Percentiles rank a stretch among this genome's conserved stretches.
phyloP scores from a whole-genome alignment of 768 basidiomycete genomes.

The Boletus sensibilis region DNA sequence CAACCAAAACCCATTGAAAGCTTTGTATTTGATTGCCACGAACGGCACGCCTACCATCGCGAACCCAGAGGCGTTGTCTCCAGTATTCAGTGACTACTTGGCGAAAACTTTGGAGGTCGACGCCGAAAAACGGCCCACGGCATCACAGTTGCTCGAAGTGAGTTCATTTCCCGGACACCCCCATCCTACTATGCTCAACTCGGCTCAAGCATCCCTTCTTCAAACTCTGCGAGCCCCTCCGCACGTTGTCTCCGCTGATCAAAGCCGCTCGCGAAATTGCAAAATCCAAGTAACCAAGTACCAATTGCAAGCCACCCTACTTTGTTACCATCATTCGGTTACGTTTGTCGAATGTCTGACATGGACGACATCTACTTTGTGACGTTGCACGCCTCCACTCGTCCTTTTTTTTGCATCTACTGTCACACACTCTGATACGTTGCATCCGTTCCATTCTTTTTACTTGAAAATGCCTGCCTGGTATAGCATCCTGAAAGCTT shows the following conservation, averaged over 20 bases:
- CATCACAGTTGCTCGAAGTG: constrained; percentile 77
- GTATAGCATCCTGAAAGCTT: constrained; percentile 9
- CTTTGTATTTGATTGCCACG: constrained; percentile 95
- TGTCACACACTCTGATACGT: constrained; percentile 14
- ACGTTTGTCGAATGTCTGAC: not conserved
- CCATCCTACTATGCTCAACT: constrained; percentile 3
- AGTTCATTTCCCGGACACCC: constrained; percentile 17
- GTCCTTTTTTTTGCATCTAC: constrained; percentile 19
- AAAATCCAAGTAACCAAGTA: constrained; percentile 45
- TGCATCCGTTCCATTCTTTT: constrained; percentile 16
- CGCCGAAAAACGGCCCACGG: constrained; percentile 88
- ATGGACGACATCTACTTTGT: constrained; percentile 17
- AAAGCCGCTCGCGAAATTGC: constrained; percentile 89
- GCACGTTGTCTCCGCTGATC: constrained; percentile 85
- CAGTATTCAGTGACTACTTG: constrained; percentile 87
- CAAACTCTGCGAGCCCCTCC: constrained; percentile 79
- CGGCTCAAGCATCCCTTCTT: constrained; percentile 77
- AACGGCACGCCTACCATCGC: constrained; percentile 97
- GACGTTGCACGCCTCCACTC: not conserved
- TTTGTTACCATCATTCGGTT: not conserved
- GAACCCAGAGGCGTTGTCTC: constrained; percentile 76
- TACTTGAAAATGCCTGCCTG: constrained; percentile 14
- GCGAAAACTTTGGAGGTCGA: constrained; percentile 90
- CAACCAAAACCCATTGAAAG: constrained; percentile 95
- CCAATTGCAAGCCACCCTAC: not conserved